phyloP scores from a whole-genome alignment of 148 eudicot species.

The Gaultheria prostrata region DNA sequence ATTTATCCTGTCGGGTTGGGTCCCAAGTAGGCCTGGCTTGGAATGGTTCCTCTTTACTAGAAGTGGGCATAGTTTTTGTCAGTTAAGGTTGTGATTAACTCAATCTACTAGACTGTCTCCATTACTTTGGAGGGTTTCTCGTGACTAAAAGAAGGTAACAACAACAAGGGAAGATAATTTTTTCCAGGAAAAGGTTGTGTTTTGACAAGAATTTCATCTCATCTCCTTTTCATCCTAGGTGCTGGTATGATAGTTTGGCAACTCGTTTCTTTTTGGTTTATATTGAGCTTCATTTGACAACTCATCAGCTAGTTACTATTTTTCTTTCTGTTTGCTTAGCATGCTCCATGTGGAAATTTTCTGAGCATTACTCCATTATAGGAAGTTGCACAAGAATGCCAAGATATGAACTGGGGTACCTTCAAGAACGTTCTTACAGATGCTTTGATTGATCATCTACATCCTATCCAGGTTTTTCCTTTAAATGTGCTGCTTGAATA shows the following conservation, averaged over 20 bases:
- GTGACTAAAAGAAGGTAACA: background rate
- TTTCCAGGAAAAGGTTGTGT: background rate
- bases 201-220: background rate
- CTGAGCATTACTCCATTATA: slow-evolving; percentile 24
- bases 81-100: background rate
- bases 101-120: background rate
- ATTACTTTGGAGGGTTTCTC: background rate
- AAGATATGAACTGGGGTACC: slow-evolving; percentile 86
- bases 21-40: background rate
- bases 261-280: background rate
- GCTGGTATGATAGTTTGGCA: background rate
- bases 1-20: background rate
- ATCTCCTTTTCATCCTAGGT: background rate
- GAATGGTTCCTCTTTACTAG: background rate
- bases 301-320: background rate
- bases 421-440: slow-evolving; percentile 77
- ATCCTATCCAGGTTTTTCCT: slow-evolving; percentile 52
- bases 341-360: background rate
- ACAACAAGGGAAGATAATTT: no score
- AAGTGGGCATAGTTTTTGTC: background rate
- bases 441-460: slow-evolving; percentile 82
- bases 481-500: background rate
- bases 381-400: slow-evolving; percentile 92
- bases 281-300: background rate
- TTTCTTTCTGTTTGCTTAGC: background rate